Percentiles rank a stretch among this genome's conserved stretches.
phyloP scores from a whole-genome alignment of 1,139 yeast genomes.

The Diutina neorugosa region DNA sequence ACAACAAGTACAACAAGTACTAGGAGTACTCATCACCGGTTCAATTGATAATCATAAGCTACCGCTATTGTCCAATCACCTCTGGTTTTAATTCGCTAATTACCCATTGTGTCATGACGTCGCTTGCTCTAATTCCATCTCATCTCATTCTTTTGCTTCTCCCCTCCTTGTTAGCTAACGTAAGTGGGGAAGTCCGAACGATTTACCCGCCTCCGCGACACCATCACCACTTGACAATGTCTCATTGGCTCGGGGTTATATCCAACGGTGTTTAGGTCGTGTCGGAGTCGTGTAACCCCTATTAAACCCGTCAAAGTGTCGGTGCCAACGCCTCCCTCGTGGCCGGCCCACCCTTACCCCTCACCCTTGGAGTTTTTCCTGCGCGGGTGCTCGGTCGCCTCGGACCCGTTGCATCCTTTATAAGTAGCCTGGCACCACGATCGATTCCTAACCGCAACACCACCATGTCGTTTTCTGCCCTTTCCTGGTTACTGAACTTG shows the following conservation, averaged over 20 bases:
- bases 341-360: not conserved
- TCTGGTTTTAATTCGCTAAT: not conserved
- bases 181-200: not conserved
- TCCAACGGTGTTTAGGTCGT: too few relatives aligned
- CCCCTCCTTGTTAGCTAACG: not conserved
- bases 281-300: too few relatives aligned
- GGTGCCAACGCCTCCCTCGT: not conserved
- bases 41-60: too few relatives aligned
- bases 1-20: too few relatives aligned
- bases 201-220: not conserved
- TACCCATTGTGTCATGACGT: not conserved
- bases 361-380: not conserved
- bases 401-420: not conserved
- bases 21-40: too few relatives aligned
- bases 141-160: not conserved
- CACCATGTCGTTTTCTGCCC: constrained; percentile 17
- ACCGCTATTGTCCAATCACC: too few relatives aligned
- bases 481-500: constrained; percentile 72
- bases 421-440: not conserved
- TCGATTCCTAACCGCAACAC: not conserved
- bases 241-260: too few relatives aligned
- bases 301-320: too few relatives aligned
- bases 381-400: not conserved
- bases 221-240: too few relatives aligned
- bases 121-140: not conserved